These are phyloP conservation scores for Kluyveromyces siamensis DNA, from an alignment of 805 yeast genomes.

Conservation along the genomic window DNA sequence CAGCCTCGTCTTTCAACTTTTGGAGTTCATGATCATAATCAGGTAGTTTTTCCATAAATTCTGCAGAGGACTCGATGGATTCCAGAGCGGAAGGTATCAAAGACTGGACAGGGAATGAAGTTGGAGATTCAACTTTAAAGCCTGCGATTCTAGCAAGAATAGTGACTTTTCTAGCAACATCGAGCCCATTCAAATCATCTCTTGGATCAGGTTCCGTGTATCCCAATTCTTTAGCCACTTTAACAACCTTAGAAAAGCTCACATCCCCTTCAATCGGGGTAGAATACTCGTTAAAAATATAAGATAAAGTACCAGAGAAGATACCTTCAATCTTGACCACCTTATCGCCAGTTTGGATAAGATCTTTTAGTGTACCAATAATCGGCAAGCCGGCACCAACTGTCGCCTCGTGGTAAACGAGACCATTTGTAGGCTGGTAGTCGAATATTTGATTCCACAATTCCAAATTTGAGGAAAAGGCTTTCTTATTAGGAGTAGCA, in stretches of 20 bases:
- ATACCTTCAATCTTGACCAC: constrained; percentile 90
- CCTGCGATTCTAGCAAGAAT: constrained; percentile 93
- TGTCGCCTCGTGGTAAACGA: constrained; percentile 95
- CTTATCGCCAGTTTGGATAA: constrained; percentile 88
- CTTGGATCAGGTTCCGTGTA: constrained; percentile 99
- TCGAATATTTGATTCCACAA: constrained; percentile 76
- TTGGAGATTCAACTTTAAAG: constrained; percentile 71
- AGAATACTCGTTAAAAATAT: constrained; percentile 89
- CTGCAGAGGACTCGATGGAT: constrained; percentile 59
- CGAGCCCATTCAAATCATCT: constrained; percentile 96
- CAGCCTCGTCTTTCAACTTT: constrained; percentile 70
- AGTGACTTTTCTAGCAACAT: constrained; percentile 97
- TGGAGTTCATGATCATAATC: constrained; percentile 75
- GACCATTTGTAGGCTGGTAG: constrained; percentile 42
- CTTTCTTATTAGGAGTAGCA: constrained; percentile 98
- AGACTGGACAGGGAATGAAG: constrained; percentile 89
- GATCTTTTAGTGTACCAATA: constrained; percentile 78
- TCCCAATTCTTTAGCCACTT: constrained; percentile 81
- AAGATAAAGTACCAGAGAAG: constrained; percentile 91
- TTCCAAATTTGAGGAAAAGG: constrained; percentile 68
- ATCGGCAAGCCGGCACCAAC: constrained; percentile 98
- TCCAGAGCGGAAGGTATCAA: constrained; percentile 85
- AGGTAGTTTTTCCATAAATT: constrained; percentile 74
- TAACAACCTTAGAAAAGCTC: constrained; percentile 84
- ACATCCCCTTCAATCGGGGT: constrained; percentile 50